These are phyloP conservation scores for Bolboschoenoplectus hybrid DNA, from an alignment of 202 grass and related monocot genomes.

Conservation along the genomic window DNA sequence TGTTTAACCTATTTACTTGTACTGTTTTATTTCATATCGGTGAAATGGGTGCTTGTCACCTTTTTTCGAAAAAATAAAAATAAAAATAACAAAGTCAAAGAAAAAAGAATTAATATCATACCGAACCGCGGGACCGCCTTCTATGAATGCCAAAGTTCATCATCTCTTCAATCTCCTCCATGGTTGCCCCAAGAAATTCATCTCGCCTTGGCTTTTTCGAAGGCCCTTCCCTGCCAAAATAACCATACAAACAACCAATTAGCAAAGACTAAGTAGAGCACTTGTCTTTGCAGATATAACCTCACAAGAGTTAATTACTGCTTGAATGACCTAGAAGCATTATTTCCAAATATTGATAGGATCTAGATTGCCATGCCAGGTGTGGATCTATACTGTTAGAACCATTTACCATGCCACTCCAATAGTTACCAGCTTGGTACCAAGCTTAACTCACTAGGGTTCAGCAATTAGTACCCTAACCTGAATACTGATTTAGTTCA, in stretches of 20 bases:
- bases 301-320: slow-evolving; percentile 5
- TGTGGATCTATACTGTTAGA: not conserved
- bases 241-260: not conserved
- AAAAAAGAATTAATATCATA: slow-evolving; percentile 27
- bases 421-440: not conserved
- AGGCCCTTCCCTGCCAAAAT: slow-evolving; percentile 43
- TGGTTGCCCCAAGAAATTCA: slow-evolving; percentile 65
- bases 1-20: too few species aligned
- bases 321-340: not conserved
- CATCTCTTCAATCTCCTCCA: slow-evolving; percentile 75
- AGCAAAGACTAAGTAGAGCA: not conserved
- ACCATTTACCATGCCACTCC: not conserved
- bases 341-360: not conserved
- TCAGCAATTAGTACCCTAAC: not conserved
- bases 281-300: not conserved
- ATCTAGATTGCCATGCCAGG: not conserved
- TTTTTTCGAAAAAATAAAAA: too few species aligned
- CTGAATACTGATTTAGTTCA: not conserved
- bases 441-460: not conserved
- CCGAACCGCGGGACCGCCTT: slow-evolving; percentile 58
- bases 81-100: not conserved
- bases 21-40: too few species aligned
- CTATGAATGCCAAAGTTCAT: slow-evolving; percentile 80
- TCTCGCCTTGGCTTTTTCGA: slow-evolving; percentile 57
- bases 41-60: too few species aligned